These are phyloP conservation scores for Scorias spongiosa DNA, from an alignment of 2,329 filamentous ascomycete genomes.

Conservation along the genomic window DNA sequence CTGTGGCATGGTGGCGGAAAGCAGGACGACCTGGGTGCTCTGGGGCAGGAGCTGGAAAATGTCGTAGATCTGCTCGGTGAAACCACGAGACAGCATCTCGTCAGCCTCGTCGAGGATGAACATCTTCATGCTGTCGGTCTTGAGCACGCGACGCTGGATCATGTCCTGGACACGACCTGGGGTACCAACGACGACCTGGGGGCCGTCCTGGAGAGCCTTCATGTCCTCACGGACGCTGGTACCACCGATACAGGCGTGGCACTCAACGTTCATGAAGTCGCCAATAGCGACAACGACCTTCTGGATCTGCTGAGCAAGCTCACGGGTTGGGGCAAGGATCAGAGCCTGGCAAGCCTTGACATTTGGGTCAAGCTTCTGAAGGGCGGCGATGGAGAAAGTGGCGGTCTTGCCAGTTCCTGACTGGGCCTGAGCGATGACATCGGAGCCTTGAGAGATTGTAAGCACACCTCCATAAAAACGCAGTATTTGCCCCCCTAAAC, in stretches of 20 bases:
- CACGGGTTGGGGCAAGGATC: conserved; percentile 93
- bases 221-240: conserved; percentile 98
- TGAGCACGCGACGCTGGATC: conserved; percentile 95
- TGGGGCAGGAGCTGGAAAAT: conserved; percentile 98
- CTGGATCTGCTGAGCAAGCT: conserved; percentile 98
- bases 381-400: conserved; percentile 96
- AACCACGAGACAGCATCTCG: conserved; percentile 98
- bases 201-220: conserved; percentile 90
- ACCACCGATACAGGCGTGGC: conserved; percentile 97
- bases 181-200: conserved; percentile 94
- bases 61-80: conserved; percentile 99
- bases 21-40: conserved; percentile 93
- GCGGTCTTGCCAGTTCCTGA: conserved; percentile 99
- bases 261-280: conserved; percentile 99
- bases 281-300: conserved; percentile 98
- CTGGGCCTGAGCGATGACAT: conserved; percentile 99
- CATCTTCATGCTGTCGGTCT: conserved; percentile 99
- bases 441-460: conserved; percentile 50
- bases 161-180: conserved; percentile 98
- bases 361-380: conserved; percentile 94
- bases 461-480: not conserved
- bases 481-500: not conserved
- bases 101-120: conserved; percentile 99
- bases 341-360: conserved; percentile 96
- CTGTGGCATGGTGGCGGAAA: conserved; percentile 97